These are phyloP conservation scores for Clausena lansium DNA, from an alignment of 345 rosid genomes.

Conservation along the genomic window DNA sequence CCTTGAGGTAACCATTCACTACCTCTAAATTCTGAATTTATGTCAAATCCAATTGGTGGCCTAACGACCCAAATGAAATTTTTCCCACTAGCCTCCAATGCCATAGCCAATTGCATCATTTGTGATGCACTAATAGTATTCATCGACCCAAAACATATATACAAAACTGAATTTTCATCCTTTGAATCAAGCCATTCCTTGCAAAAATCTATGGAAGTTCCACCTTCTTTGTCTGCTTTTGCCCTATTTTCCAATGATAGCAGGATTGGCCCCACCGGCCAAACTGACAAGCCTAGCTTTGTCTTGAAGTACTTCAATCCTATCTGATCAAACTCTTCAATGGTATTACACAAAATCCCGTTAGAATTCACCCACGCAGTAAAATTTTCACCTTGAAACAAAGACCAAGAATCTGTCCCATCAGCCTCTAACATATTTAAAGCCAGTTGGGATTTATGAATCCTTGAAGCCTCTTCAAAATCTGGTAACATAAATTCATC, in stretches of 20 bases:
- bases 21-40: conserved; percentile 32
- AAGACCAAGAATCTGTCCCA: conserved; percentile 51
- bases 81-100: conserved; percentile 4
- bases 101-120: conserved; percentile 31
- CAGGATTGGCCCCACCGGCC: conserved; percentile 31
- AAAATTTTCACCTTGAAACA: conserved; percentile 28
- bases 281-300: conserved; percentile 19
- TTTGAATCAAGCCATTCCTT: conserved; percentile 25
- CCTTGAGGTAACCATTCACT: conserved; percentile 33
- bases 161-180: conserved; percentile 24
- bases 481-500: conserved; percentile 22
- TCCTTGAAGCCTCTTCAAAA: conserved; percentile 24
- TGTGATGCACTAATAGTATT: conserved; percentile 28
- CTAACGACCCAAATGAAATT: conserved; percentile 37
- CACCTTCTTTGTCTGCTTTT: background rate
- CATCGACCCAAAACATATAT: conserved; percentile 28
- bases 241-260: conserved; percentile 9
- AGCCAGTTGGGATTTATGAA: conserved; percentile 28
- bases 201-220: conserved; percentile 13
- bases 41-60: conserved; percentile 28
- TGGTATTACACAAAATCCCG: conserved; percentile 31
- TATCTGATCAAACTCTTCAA: conserved; percentile 31
- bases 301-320: conserved; percentile 25
- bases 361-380: conserved; percentile 9
- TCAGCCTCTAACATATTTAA: conserved; percentile 37